A percentile compares a stretch with the other conserved stretches of the same genome.
phyloP scores from a whole-genome alignment of 768 basidiomycete genomes.

The Tulasnella sp. region DNA sequence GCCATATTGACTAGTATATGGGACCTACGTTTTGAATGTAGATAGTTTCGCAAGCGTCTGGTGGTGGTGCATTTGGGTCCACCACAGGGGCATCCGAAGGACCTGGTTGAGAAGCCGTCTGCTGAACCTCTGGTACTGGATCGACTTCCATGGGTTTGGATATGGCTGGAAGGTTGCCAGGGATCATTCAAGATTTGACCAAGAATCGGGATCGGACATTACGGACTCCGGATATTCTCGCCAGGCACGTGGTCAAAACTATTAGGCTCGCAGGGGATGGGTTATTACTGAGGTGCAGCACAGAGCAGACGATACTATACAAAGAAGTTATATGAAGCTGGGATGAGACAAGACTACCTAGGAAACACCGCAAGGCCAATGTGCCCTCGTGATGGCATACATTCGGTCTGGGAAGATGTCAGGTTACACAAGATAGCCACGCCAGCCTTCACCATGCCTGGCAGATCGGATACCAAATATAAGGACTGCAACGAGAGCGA shows the following conservation, averaged over 20 bases:
- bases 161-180: too few relatives aligned
- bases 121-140: too few relatives aligned
- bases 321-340: not conserved
- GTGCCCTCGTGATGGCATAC: not conserved
- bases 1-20: not conserved
- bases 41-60: constrained; percentile 58
- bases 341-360: not conserved
- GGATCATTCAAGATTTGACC: too few relatives aligned
- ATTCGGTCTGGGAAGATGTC: not conserved
- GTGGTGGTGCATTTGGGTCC: constrained; percentile 10
- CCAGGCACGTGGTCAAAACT: too few relatives aligned
- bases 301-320: too few relatives aligned
- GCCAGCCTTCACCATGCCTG: constrained; percentile 54
- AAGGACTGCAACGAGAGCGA: constrained; percentile 46
- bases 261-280: too few relatives aligned
- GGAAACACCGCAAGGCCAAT: not conserved
- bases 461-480: constrained; percentile 47
- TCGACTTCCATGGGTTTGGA: too few relatives aligned
- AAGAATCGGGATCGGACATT: too few relatives aligned
- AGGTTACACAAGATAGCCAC: constrained; percentile 38
- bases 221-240: too few relatives aligned
- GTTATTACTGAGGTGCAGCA: too few relatives aligned
- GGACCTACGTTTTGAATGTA: constrained; percentile 71
- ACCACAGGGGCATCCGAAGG: too few relatives aligned
- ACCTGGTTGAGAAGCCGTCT: too few relatives aligned